These are phyloP conservation scores for Paradendryphiella salina DNA, from an alignment of 2,329 filamentous ascomycete genomes.

Conservation along the genomic window DNA sequence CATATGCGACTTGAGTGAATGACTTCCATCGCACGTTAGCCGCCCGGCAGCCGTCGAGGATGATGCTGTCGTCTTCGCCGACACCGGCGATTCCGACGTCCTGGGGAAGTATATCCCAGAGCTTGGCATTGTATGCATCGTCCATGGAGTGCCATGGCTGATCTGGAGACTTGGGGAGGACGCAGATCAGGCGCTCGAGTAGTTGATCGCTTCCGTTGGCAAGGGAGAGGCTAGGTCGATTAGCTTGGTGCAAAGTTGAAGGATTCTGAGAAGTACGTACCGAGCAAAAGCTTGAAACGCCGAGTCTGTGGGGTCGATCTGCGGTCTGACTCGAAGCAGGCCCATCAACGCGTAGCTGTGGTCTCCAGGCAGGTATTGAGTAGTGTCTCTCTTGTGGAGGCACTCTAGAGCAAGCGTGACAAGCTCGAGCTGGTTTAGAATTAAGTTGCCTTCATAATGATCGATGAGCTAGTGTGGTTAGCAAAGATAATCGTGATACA, in stretches of 20 bases:
- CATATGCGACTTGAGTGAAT: conserved; percentile 43
- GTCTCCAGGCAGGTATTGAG: conserved; percentile 47
- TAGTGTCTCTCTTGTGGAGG: conserved; percentile 46
- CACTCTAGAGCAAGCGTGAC: conserved; percentile 49
- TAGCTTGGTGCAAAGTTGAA: background rate
- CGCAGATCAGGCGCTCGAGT: conserved; percentile 53
- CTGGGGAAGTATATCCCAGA: conserved; percentile 53
- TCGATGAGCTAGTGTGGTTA: conserved; percentile 47
- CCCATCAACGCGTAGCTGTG: conserved; percentile 55
- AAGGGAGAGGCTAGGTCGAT: conserved; percentile 45
- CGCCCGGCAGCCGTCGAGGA: conserved; percentile 49
- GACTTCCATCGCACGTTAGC: conserved; percentile 52
- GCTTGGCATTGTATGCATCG: conserved; percentile 49
- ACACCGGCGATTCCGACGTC: conserved; percentile 48
- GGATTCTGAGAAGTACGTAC: conserved; percentile 1
- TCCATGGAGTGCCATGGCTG: conserved; percentile 49
- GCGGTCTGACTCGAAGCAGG: conserved; percentile 48
- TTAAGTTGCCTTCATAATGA: conserved; percentile 51
- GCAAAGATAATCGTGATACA: background rate
- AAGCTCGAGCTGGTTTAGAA: conserved; percentile 50
- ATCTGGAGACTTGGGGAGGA: conserved; percentile 41
- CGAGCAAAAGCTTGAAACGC: conserved; percentile 55
- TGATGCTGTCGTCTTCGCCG: conserved; percentile 50
- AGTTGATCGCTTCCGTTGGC: conserved; percentile 53
- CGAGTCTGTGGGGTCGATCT: conserved; percentile 46